These are phyloP conservation scores for Annulohypoxylon moriforme DNA, from an alignment of 495 filamentous ascomycete species.

Conservation along the genomic window DNA sequence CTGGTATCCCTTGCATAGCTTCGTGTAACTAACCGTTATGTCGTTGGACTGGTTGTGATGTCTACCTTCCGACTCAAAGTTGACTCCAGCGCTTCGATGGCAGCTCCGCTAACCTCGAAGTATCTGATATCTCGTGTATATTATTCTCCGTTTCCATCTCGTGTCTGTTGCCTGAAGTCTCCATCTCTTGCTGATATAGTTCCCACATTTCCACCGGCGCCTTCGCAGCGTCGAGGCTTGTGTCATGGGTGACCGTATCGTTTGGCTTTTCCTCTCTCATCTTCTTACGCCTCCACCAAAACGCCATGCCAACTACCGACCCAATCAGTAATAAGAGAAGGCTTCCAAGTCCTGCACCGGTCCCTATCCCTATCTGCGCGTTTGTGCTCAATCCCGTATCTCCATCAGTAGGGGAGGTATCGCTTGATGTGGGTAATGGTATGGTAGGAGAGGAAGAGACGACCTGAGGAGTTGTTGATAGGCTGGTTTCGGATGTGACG, in stretches of 20 bases:
- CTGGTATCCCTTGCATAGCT: neutral
- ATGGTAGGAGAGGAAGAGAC: neutral
- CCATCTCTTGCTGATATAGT: slow-evolving; percentile 10
- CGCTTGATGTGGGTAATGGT: neutral
- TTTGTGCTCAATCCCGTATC: neutral
- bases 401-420: neutral
- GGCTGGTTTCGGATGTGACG: neutral
- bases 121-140: slow-evolving; percentile 1
- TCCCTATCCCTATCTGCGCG: neutral
- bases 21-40: neutral
- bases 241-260: neutral
- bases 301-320: neutral
- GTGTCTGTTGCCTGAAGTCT: slow-evolving; percentile 11
- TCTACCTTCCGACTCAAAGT: neutral
- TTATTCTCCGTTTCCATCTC: slow-evolving; percentile 13
- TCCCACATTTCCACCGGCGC: slow-evolving; percentile 9
- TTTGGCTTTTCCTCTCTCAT: neutral
- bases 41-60: too few relatives aligned
- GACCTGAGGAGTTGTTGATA: neutral
- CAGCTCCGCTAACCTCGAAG: neutral
- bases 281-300: neutral
- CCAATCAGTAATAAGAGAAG: neutral
- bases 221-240: neutral
- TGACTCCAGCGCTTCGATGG: neutral
- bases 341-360: neutral